Evolutionary conservation across 2,329 filamentous ascomycete species (phyloP).

Genomic region (Alternaria sp.): DNA sequence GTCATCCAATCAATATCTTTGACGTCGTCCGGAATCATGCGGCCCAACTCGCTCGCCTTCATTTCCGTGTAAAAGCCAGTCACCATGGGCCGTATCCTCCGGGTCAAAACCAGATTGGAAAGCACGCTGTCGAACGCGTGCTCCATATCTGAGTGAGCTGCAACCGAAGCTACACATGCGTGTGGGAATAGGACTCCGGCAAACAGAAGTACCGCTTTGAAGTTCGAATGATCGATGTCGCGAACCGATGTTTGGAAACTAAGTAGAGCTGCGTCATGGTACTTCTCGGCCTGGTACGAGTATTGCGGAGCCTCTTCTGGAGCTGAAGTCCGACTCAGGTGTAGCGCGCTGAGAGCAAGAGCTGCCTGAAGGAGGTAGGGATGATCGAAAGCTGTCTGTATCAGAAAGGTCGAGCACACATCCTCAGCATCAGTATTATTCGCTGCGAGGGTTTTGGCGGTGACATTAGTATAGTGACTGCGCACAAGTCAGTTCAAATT

Average conservation of each 20-base stretch:
- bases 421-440: constrained; percentile 23
- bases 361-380: constrained; percentile 54
- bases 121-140: constrained; percentile 29
- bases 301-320: constrained; percentile 15
- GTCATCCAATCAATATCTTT: constrained; percentile 22
- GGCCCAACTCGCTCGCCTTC: constrained; percentile 18
- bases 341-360: constrained; percentile 53
- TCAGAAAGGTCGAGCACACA: constrained; percentile 29
- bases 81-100: constrained; percentile 35
- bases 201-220: constrained; percentile 45
- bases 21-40: constrained; percentile 30
- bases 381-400: constrained; percentile 48
- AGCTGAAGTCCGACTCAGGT: constrained; percentile 47
- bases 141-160: constrained; percentile 13
- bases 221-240: constrained; percentile 48
- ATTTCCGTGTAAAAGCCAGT: constrained; percentile 19
- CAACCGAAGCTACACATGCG: constrained; percentile 25
- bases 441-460: constrained; percentile 29
- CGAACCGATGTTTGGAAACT: constrained; percentile 27
- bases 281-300: constrained; percentile 23
- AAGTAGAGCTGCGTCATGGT: constrained; percentile 29
- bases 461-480: constrained; percentile 38
- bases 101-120: constrained; percentile 30
- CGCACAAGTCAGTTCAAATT: not conserved
- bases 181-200: constrained; percentile 29